A percentile compares a stretch with the other conserved stretches of the same genome.
Evolutionary conservation across 176 grass and related monocot species (phyloP).

Genomic region (Ensete ventricosum): DNA sequence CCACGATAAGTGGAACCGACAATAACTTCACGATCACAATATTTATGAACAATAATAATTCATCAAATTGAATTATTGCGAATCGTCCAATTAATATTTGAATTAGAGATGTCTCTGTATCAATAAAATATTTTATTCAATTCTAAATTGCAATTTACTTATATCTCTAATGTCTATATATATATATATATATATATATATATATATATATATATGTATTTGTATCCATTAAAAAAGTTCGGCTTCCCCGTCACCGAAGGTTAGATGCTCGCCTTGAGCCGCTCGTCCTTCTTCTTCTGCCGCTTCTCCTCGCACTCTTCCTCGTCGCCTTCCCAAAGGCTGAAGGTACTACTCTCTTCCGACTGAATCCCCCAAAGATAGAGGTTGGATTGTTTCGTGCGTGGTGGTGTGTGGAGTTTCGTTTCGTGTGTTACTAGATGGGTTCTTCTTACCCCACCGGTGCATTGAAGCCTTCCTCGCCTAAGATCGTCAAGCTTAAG

Average conservation of each 20-base stretch:
- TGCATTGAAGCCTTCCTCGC: not conserved
- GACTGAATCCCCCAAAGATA: not conserved
- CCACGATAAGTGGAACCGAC: too few relatives aligned
- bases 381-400: not conserved
- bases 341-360: not conserved
- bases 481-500: constrained; percentile 39
- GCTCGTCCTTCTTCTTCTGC: not conserved
- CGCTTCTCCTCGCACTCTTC: not conserved
- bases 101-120: too few relatives aligned
- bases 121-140: too few relatives aligned
- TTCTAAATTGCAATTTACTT: too few relatives aligned
- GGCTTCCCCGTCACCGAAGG: not conserved
- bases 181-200: not conserved
- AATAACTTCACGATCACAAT: too few relatives aligned
- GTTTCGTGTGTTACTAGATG: constrained; percentile 1
- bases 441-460: not conserved
- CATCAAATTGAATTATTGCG: too few relatives aligned
- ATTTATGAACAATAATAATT: too few relatives aligned
- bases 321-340: not conserved
- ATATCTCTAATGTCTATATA: too few relatives aligned
- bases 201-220: too few relatives aligned
- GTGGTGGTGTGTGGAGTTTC: not conserved
- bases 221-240: not conserved
- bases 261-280: not conserved
- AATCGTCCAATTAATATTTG: too few relatives aligned